phyloP scores from a whole-genome alignment of 2,329 filamentous ascomycete species.

The Exophiala sideris region DNA sequence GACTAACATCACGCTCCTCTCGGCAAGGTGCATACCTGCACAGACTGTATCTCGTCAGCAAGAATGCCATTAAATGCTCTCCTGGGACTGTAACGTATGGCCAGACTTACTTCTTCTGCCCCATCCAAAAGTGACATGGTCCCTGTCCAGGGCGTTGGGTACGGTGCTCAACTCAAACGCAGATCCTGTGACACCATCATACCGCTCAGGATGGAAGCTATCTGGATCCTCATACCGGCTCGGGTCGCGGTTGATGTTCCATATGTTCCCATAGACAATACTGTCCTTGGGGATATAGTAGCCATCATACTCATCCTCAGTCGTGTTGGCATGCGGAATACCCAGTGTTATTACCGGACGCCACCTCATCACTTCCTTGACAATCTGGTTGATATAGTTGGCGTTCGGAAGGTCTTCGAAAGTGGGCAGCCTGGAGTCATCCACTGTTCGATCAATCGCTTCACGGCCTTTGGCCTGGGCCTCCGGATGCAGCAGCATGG shows the following conservation, averaged over 20 bases:
- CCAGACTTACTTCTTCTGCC: constrained; percentile 31
- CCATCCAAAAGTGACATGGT: constrained; percentile 56
- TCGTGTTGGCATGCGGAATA: constrained; percentile 34
- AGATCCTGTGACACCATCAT: no score
- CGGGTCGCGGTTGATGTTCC: constrained; percentile 34
- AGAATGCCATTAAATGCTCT: no score
- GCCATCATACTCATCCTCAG: constrained; percentile 24
- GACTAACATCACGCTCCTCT: no score
- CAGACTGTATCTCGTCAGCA: no score
- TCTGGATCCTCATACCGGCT: constrained; percentile 36
- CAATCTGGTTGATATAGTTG: constrained; percentile 36
- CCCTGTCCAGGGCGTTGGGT: constrained; percentile 39
- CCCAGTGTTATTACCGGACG: constrained; percentile 34
- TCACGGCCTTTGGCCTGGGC: no score
- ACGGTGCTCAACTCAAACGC: constrained; percentile 25
- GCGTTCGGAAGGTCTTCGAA: constrained; percentile 37
- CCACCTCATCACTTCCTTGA: constrained; percentile 38
- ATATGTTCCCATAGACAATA: constrained; percentile 25
- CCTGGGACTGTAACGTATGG: no score
- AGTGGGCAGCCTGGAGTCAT: constrained; percentile 26
- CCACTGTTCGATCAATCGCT: no score
- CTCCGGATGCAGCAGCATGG: constrained; percentile 28
- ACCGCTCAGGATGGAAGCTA: constrained; percentile 39
- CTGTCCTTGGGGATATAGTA: constrained; percentile 51
- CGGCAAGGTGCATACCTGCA: no score